A percentile compares a stretch with the other conserved stretches of the same genome.
phyloP scores from a whole-genome alignment of 371 early-diverging fungal species.

The Mortierella sp. region DNA sequence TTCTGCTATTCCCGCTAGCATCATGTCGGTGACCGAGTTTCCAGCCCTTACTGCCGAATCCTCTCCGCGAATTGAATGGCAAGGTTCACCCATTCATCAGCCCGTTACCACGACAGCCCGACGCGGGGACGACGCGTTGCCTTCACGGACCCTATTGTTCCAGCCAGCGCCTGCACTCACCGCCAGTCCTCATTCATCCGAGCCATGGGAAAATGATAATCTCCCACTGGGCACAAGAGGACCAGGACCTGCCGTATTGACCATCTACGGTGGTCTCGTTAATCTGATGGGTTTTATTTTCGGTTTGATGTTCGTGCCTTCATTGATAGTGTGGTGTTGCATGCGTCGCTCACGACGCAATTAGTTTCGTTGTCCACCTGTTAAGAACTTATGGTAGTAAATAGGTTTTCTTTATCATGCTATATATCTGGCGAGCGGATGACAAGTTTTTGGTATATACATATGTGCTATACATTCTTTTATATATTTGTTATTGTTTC shows the following conservation, averaged over 20 bases:
- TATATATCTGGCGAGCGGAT: constrained; percentile 10
- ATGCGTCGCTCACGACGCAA: constrained; percentile 16
- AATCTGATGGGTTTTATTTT: constrained; percentile 9
- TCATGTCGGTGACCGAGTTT: too few relatives aligned
- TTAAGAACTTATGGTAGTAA: background rate
- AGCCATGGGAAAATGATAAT: background rate
- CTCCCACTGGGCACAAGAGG: too few relatives aligned
- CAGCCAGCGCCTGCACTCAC: too few relatives aligned
- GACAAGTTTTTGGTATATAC: too few relatives aligned
- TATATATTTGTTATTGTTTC: background rate
- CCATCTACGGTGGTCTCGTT: constrained; percentile 20
- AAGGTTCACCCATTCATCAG: too few relatives aligned
- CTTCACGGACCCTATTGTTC: too few relatives aligned
- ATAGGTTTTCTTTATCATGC: constrained; percentile 1
- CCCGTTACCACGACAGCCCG: too few relatives aligned
- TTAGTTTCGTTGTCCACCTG: background rate
- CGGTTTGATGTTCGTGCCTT: constrained; percentile 36
- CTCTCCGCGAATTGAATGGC: too few relatives aligned
- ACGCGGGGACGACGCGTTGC: too few relatives aligned
- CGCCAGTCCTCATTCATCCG: background rate
- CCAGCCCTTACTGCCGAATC: too few relatives aligned
- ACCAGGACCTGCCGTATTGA: constrained; percentile 5
- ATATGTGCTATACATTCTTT: constrained; percentile 6
- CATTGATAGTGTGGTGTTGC: constrained; percentile 39
- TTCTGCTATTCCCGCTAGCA: too few relatives aligned